These are phyloP conservation scores for Colletotrichum navitas DNA, from an alignment of 2,329 filamentous ascomycete genomes.

Conservation along the genomic window DNA sequence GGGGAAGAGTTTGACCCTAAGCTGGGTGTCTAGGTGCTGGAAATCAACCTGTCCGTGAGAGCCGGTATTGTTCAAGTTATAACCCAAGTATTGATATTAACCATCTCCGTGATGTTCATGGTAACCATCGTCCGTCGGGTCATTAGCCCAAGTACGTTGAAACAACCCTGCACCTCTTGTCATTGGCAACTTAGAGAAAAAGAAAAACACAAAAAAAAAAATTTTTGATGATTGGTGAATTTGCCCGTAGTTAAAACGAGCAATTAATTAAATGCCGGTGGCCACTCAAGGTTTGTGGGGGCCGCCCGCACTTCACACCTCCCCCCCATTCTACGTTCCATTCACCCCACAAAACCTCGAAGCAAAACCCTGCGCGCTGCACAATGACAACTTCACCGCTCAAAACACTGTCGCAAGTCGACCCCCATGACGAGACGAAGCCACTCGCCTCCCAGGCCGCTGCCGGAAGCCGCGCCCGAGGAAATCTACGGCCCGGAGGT, in stretches of 20 bases:
- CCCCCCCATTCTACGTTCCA: neutral
- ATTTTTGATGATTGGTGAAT: neutral
- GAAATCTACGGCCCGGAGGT: slow-evolving; percentile 23
- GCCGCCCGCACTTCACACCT: slow-evolving; percentile 1
- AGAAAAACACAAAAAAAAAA: too few species aligned
- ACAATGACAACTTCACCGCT: slow-evolving; percentile 4
- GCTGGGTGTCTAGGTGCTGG: neutral
- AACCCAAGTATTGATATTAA: slow-evolving; percentile 3
- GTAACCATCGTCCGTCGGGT: too few species aligned
- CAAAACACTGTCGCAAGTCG: neutral
- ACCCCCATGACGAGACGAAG: slow-evolving; percentile 15
- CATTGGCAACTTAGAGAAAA: too few species aligned
- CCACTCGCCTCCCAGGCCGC: slow-evolving; percentile 26
- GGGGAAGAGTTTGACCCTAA: too few species aligned
- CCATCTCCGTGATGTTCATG: too few species aligned
- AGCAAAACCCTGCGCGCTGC: slow-evolving; percentile 10
- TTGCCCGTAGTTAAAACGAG: neutral
- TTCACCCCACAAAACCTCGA: neutral
- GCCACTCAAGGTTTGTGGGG: slow-evolving; percentile 11
- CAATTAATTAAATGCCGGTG: neutral
- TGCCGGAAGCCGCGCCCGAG: slow-evolving; percentile 29
- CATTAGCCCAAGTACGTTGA: too few species aligned
- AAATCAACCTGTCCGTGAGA: neutral
- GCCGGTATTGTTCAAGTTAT: neutral
- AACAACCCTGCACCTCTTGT: too few species aligned